phyloP scores from a whole-genome alignment of 108 stramenopile genomes.

The Aurantiochytrium sp. region DNA sequence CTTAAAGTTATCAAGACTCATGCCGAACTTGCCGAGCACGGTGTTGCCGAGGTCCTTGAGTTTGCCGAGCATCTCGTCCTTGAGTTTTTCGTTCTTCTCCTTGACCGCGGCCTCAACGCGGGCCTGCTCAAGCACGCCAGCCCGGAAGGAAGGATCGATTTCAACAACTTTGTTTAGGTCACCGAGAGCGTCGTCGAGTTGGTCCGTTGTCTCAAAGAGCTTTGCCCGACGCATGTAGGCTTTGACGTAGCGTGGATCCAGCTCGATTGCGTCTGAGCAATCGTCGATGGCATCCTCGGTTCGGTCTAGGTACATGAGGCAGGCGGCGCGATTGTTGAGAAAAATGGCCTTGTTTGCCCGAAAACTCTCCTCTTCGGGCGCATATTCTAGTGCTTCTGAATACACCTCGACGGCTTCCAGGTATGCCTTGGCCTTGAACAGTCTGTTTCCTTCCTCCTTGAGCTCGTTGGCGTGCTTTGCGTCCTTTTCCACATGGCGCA shows the following conservation, averaged over 20 bases:
- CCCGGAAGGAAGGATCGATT: slow-evolving; percentile 67
- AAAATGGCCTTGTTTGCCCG: slow-evolving; percentile 20
- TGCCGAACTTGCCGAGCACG: slow-evolving; percentile 84
- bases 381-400: slow-evolving; percentile 68
- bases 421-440: slow-evolving; percentile 57
- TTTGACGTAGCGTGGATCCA: slow-evolving; percentile 37
- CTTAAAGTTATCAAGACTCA: slow-evolving; percentile 90
- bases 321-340: slow-evolving; percentile 72
- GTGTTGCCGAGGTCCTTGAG: slow-evolving; percentile 94
- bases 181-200: slow-evolving; percentile 40
- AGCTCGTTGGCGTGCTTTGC: slow-evolving; percentile 29
- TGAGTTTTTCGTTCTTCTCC: slow-evolving; percentile 76
- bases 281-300: slow-evolving; percentile 56
- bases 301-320: slow-evolving; percentile 49
- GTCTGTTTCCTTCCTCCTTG: slow-evolving; percentile 65
- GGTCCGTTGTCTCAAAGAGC: slow-evolving; percentile 34
- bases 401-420: slow-evolving; percentile 69
- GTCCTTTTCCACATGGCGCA: neutral
- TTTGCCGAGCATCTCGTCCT: slow-evolving; percentile 83
- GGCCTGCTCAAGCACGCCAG: slow-evolving; percentile 60
- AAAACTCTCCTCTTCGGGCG: slow-evolving; percentile 40
- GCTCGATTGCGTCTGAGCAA: slow-evolving; percentile 8
- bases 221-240: slow-evolving; percentile 41
- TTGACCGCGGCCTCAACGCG: slow-evolving; percentile 63
- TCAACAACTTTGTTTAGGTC: slow-evolving; percentile 65